Evolutionary conservation across 2,329 filamentous ascomycete genomes (phyloP).

Genomic region (Fusarium decemcellulare): DNA sequence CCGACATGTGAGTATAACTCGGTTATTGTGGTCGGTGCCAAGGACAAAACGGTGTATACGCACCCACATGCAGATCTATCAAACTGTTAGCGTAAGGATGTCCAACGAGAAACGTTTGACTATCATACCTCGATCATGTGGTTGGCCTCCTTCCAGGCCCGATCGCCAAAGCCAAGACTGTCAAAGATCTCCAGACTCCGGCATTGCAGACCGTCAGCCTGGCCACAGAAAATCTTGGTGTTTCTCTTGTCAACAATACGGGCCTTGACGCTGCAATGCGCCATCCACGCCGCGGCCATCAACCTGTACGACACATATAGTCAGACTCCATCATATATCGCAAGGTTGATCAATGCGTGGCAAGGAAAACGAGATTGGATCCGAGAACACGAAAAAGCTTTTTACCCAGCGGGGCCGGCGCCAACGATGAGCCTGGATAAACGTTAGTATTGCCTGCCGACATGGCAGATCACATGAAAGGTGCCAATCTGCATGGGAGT

Average conservation of each 20-base stretch:
- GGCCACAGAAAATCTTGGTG: slow-evolving; percentile 21
- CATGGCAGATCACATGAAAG: neutral
- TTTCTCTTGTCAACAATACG: slow-evolving; percentile 32
- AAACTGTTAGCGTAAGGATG: slow-evolving; percentile 15
- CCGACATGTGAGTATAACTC: neutral
- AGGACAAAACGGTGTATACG: neutral
- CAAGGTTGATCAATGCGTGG: too few relatives aligned
- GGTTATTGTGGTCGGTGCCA: neutral
- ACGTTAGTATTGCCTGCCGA: neutral
- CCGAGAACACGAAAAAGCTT: neutral
- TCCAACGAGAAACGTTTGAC: neutral
- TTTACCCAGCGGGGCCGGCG: slow-evolving; percentile 28
- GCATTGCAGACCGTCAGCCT: slow-evolving; percentile 35
- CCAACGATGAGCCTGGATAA: slow-evolving; percentile 20
- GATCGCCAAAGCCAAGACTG: slow-evolving; percentile 76
- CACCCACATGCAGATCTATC: slow-evolving; percentile 5
- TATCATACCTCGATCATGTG: slow-evolving; percentile 71
- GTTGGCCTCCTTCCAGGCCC: slow-evolving; percentile 76
- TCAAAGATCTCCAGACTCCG: slow-evolving; percentile 77
- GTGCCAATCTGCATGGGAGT: neutral
- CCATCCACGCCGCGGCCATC: slow-evolving; percentile 28
- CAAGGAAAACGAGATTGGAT: neutral
- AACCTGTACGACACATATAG: neutral
- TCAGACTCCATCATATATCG: neutral
- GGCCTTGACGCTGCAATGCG: slow-evolving; percentile 30